Evolutionary conservation across 2,329 filamentous ascomycete genomes (phyloP).

Genomic region (Botrytis hyacinthi): DNA sequence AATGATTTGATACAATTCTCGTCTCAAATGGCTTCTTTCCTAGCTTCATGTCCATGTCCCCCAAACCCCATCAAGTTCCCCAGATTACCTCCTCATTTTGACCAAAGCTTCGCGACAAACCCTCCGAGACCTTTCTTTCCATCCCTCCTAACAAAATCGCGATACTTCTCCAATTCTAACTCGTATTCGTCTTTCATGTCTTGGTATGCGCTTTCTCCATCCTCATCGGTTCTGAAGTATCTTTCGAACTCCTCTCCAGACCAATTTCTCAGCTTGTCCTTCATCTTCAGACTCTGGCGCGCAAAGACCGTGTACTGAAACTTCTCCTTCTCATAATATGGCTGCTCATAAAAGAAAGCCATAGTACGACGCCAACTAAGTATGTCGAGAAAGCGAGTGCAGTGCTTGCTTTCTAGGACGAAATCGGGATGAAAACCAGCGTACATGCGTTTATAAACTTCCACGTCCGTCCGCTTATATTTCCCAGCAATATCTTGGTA

Average conservation of each 20-base stretch:
- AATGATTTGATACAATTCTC: background rate
- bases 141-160: background rate
- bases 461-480: slow-evolving; percentile 14
- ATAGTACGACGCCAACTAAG: slow-evolving; percentile 16
- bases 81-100: slow-evolving; percentile 1
- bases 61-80: background rate
- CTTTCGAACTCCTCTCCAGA: slow-evolving; percentile 13
- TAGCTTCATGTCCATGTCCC: background rate
- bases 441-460: slow-evolving; percentile 14
- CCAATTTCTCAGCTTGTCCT: slow-evolving; percentile 1
- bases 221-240: background rate
- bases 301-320: slow-evolving; percentile 7
- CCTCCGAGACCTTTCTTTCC: background rate
- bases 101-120: slow-evolving; percentile 11
- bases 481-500: slow-evolving; percentile 12
- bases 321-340: slow-evolving; percentile 8
- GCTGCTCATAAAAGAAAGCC: slow-evolving; percentile 18
- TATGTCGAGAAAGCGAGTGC: slow-evolving; percentile 10
- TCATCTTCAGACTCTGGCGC: slow-evolving; percentile 8
- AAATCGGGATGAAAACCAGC: slow-evolving; percentile 16
- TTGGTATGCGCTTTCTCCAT: slow-evolving; percentile 2
- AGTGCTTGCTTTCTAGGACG: background rate
- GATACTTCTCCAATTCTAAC: slow-evolving; percentile 2
- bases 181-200: slow-evolving; percentile 15
- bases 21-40: background rate